These are phyloP conservation scores for Halocafeteria seosinensis DNA, from an alignment of 108 stramenopile species.

Conservation along the genomic window DNA sequence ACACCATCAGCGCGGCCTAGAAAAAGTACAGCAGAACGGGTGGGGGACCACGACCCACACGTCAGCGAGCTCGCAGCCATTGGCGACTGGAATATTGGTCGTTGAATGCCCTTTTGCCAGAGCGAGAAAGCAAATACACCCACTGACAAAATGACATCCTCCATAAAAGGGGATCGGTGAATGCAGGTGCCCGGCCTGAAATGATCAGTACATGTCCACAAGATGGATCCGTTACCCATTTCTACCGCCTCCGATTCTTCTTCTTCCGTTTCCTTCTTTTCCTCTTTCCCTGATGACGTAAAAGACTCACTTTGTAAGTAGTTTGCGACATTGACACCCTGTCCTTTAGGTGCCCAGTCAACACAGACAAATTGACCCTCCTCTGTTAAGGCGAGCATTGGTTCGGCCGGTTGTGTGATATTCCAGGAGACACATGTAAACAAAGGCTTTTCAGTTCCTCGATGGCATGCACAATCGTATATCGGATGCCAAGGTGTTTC, in stretches of 20 bases:
- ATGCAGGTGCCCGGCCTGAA: slow-evolving; percentile 26
- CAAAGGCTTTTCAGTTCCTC: not conserved
- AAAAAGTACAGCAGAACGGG: slow-evolving; percentile 35
- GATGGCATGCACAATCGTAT: not conserved
- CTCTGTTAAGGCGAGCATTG: not conserved
- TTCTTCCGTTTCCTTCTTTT: not conserved
- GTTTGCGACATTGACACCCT: not conserved
- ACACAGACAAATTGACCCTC: not conserved
- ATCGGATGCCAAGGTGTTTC: not conserved
- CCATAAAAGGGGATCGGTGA: slow-evolving; percentile 39
- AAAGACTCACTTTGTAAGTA: not conserved
- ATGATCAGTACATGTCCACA: slow-evolving; percentile 37
- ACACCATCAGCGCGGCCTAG: slow-evolving; percentile 34
- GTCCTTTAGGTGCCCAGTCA: not conserved
- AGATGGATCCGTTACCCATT: slow-evolving; percentile 1
- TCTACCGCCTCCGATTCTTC: too few species aligned
- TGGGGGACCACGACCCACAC: slow-evolving; percentile 35
- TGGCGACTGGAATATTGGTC: slow-evolving; percentile 34
- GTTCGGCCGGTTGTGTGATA: not conserved
- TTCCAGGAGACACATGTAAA: not conserved
- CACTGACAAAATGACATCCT: slow-evolving; percentile 31
- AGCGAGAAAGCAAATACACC: slow-evolving; percentile 39
- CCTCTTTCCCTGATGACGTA: too few species aligned
- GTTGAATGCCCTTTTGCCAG: slow-evolving; percentile 27
- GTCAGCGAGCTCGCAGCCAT: slow-evolving; percentile 21